phyloP scores from a whole-genome alignment of 2,329 filamentous ascomycete species.

The Orbilia brochopaga region DNA sequence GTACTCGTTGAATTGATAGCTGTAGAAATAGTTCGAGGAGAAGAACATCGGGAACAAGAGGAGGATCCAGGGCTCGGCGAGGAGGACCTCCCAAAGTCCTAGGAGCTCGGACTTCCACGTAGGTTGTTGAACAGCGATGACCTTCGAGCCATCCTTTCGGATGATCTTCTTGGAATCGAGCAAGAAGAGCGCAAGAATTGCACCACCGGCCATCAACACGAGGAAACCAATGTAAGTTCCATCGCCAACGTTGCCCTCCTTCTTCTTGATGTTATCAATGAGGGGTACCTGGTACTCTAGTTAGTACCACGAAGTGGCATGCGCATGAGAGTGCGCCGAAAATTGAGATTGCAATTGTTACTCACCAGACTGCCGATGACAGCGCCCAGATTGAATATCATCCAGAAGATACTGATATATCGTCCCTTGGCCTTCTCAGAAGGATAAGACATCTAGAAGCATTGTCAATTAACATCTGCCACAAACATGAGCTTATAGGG shows the following conservation, averaged over 20 bases:
- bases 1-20: conserved; percentile 66
- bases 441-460: conserved; percentile 74
- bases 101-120: conserved; percentile 80
- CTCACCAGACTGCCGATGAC: conserved; percentile 76
- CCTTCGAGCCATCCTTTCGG: conserved; percentile 57
- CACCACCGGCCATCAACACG: conserved; percentile 37
- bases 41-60: conserved; percentile 65
- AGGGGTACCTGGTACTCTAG: conserved; percentile 48
- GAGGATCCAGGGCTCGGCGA: conserved; percentile 68
- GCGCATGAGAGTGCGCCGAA: background rate
- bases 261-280: conserved; percentile 54
- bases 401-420: conserved; percentile 91
- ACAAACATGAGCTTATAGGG: background rate
- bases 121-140: conserved; percentile 90
- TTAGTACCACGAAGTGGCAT: conserved; percentile 31
- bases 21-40: conserved; percentile 65
- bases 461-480: background rate
- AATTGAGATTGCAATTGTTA: background rate
- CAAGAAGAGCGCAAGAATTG: conserved; percentile 33
- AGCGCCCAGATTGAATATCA: conserved; percentile 90
- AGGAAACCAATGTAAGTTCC: conserved; percentile 47
- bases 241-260: conserved; percentile 50
- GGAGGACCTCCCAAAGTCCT: conserved; percentile 76
- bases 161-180: conserved; percentile 42
- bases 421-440: conserved; percentile 79